Evolutionary conservation across 2,329 filamentous ascomycete species (phyloP).

Genomic region (Ophiostoma novo-ulmi): DNA sequence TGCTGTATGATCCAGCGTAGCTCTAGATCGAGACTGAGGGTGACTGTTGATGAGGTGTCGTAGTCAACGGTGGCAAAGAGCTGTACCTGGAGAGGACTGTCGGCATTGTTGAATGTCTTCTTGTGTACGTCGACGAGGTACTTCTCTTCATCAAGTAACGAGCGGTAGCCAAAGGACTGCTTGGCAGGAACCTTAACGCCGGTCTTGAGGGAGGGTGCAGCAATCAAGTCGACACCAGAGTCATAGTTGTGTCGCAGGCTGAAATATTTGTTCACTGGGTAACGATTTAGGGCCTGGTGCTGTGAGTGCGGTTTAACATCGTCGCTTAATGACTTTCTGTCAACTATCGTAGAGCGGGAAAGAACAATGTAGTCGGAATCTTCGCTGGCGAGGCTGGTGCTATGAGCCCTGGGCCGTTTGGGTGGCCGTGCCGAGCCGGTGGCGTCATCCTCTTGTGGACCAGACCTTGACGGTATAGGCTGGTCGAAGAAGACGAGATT

Average conservation of each 20-base stretch:
- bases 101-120: background rate
- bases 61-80: background rate
- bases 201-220: background rate
- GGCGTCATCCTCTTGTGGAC: background rate
- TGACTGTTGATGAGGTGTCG: constrained; percentile 6
- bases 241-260: background rate
- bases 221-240: background rate
- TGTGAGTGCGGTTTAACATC: background rate
- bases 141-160: background rate
- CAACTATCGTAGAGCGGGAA: constrained; percentile 1
- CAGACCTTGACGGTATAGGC: background rate
- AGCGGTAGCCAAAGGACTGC: background rate
- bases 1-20: constrained; percentile 33
- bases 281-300: background rate
- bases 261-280: background rate
- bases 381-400: background rate
- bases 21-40: constrained; percentile 27
- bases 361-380: background rate
- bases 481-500: background rate
- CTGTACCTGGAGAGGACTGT: background rate
- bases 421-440: background rate
- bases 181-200: background rate
- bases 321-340: background rate
- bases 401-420: background rate
- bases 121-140: background rate